Conservation (phyloP, 179 eudicot genomes). For the Beta lomatogona region DNA sequence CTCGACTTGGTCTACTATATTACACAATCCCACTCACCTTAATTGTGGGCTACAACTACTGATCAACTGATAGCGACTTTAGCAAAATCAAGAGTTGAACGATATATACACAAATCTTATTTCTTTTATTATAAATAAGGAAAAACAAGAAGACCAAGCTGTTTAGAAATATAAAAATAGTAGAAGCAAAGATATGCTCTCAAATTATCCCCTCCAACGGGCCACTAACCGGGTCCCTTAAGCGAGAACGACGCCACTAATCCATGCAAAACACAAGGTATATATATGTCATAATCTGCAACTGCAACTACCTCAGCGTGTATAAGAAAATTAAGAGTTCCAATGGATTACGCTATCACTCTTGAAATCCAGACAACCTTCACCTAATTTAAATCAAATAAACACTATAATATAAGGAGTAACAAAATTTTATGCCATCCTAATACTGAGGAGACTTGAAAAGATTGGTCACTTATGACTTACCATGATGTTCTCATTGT, state of each 20-base stretch:
- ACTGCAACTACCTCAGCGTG: background rate
- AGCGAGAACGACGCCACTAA: background rate
- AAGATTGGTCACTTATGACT: background rate
- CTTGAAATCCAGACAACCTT: background rate
- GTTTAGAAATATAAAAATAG: background rate
- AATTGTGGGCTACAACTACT: background rate
- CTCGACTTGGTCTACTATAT: too few species aligned
- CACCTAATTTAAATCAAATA: background rate
- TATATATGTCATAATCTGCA: slow-evolving; percentile 5
- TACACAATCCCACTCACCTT: too few species aligned
- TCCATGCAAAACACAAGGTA: background rate
- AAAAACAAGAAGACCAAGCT: background rate
- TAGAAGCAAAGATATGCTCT: background rate
- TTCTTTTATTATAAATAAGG: too few species aligned
- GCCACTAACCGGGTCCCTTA: background rate
- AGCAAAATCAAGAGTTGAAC: background rate
- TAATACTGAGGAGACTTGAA: background rate
- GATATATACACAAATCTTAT: too few species aligned
- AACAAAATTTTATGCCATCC: background rate
- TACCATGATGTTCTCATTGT: background rate
- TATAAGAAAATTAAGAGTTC: background rate
- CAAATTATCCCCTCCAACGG: background rate
- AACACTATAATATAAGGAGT: background rate
- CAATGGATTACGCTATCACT: background rate
- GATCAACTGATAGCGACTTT: background rate